Percentiles rank a stretch among this genome's conserved stretches.
phyloP scores from a whole-genome alignment of 73 alveolate species.

The Paramecium bursaria region DNA sequence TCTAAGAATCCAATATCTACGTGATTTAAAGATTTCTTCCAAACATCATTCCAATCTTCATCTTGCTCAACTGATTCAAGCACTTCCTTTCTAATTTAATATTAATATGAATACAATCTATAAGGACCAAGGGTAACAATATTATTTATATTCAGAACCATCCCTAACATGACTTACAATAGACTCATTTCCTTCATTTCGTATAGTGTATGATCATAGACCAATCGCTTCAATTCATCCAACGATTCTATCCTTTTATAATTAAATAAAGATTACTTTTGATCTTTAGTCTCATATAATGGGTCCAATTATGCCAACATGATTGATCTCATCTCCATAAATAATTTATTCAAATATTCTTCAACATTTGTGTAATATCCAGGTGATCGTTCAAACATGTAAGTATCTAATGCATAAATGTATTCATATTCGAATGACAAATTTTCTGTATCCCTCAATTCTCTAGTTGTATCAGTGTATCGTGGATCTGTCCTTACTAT shows the following conservation, averaged over 20 bases:
- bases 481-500: conserved; percentile 41
- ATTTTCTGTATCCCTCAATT: conserved; percentile 44
- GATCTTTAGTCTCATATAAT: conserved; percentile 45
- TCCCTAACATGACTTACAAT: conserved; percentile 9
- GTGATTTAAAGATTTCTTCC: conserved; percentile 36
- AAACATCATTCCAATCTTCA: conserved; percentile 10
- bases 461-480: conserved; percentile 60
- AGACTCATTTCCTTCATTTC: conserved; percentile 51
- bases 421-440: conserved; percentile 57
- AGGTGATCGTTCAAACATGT: conserved; percentile 36
- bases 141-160: conserved; percentile 24
- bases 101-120: not conserved
- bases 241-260: conserved; percentile 47
- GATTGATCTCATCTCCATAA: conserved; percentile 47
- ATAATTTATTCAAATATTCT: conserved; percentile 44
- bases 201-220: conserved; percentile 54
- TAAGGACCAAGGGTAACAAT: not conserved
- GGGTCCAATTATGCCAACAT: conserved; percentile 58
- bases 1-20: conserved; percentile 21
- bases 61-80: conserved; percentile 21
- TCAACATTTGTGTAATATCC: conserved; percentile 51
- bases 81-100: no score
- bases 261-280: conserved; percentile 18
- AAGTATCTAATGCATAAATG: conserved; percentile 55
- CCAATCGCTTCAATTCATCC: conserved; percentile 38